phyloP scores from a whole-genome alignment of 352 stramenopile genomes.

The Globisporangium takayamanum region DNA sequence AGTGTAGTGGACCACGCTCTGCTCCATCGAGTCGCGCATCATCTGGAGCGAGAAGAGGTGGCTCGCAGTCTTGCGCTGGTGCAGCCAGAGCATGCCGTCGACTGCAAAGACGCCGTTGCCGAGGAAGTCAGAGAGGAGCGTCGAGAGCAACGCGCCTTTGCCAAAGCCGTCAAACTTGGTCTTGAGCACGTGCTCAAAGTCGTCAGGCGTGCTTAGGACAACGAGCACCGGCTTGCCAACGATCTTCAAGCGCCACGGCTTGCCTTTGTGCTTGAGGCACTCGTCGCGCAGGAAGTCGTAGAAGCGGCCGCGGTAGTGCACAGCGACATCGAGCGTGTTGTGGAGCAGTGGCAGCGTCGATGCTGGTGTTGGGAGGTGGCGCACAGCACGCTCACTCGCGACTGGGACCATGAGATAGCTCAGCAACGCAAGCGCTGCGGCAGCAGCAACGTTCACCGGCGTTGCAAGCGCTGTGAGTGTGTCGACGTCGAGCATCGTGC shows the following conservation, averaged over 20 bases:
- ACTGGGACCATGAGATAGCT: not conserved
- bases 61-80: conserved; percentile 66
- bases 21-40: conserved; percentile 27
- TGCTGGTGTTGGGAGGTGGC: not conserved
- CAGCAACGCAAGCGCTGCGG: not conserved
- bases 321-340: conserved; percentile 23
- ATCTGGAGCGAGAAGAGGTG: conserved; percentile 62
- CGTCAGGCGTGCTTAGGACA: conserved; percentile 18
- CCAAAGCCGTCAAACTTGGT: conserved; percentile 49
- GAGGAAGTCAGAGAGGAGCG: conserved; percentile 29
- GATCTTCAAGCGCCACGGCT: conserved; percentile 8
- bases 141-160: conserved; percentile 28
- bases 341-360: not conserved
- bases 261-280: conserved; percentile 16
- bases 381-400: not conserved
- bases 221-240: conserved; percentile 12
- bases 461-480: not conserved
- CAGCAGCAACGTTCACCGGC: not conserved
- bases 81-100: conserved; percentile 35
- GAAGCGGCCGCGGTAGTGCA: conserved; percentile 21
- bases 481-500: not conserved
- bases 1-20: conserved; percentile 13
- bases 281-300: conserved; percentile 34
- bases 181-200: conserved; percentile 30
- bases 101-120: conserved; percentile 51